Evolutionary conservation across 371 early-diverging fungal species (phyloP).

Genomic region (Syncephalastrum contaminatum): DNA sequence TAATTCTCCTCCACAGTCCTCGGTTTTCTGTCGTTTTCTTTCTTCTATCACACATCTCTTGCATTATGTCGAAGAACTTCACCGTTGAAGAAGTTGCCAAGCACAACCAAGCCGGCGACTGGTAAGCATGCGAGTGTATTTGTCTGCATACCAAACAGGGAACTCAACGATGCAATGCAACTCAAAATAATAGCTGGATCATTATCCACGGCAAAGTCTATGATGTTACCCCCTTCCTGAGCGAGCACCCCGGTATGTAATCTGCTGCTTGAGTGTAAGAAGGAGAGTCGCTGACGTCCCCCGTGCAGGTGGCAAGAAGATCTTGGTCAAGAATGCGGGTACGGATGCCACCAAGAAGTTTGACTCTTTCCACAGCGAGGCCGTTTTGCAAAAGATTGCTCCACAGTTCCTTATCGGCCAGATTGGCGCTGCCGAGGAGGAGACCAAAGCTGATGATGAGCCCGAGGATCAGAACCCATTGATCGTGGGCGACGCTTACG

Average conservation of each 20-base stretch:
- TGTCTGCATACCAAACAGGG: too few relatives aligned
- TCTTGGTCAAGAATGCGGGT: constrained; percentile 78
- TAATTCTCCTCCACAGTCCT: too few relatives aligned
- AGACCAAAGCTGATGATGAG: constrained; percentile 23
- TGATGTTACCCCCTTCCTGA: constrained; percentile 76
- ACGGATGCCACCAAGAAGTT: constrained; percentile 87
- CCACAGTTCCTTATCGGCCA: constrained; percentile 55
- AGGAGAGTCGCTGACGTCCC: neutral
- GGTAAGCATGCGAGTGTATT: constrained; percentile 22
- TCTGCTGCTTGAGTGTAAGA: neutral
- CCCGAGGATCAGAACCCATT: constrained; percentile 16
- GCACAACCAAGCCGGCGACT: constrained; percentile 73
- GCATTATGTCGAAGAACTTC: constrained; percentile 30
- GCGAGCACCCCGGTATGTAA: constrained; percentile 57
- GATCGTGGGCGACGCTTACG: constrained; percentile 43
- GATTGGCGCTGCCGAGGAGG: constrained; percentile 47
- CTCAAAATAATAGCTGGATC: constrained; percentile 67
- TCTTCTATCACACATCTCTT: too few relatives aligned
- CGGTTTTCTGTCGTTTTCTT: too few relatives aligned
- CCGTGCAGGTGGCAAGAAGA: constrained; percentile 49
- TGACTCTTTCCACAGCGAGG: constrained; percentile 73
- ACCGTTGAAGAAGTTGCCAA: constrained; percentile 68
- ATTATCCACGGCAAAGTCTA: constrained; percentile 77
- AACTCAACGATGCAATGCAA: neutral
- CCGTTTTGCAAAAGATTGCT: constrained; percentile 57